phyloP scores from a whole-genome alignment of 805 yeast species.

The Hanseniaspora singularis region DNA sequence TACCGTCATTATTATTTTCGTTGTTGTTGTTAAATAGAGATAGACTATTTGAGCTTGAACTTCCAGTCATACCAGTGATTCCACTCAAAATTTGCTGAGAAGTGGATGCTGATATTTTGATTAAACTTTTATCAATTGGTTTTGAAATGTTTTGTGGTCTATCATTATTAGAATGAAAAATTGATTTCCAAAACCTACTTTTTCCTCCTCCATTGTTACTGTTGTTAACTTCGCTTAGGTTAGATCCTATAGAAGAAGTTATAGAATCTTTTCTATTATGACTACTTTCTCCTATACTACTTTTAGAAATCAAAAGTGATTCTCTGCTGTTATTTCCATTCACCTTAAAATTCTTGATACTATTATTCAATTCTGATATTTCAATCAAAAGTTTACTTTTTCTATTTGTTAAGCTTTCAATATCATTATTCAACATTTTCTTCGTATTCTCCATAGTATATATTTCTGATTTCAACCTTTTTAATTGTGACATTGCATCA shows the following conservation, averaged over 20 bases:
- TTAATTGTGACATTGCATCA: constrained; percentile 29
- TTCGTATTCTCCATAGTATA: constrained; percentile 34
- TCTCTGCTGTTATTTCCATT: constrained; percentile 18
- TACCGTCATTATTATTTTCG: not conserved
- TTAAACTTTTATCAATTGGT: constrained; percentile 3
- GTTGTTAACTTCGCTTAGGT: not conserved
- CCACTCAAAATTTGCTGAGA: constrained; percentile 7
- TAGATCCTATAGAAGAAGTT: not conserved
- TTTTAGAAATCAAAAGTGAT: constrained; percentile 7
- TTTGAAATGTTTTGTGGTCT: not conserved
- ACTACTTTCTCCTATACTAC: too few species aligned
- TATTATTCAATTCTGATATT: constrained; percentile 27
- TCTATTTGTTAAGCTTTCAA: constrained; percentile 38
- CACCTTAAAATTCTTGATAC: constrained; percentile 20
- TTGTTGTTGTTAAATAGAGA: not conserved
- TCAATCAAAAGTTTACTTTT: constrained; percentile 40
- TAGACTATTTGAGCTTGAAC: not conserved
- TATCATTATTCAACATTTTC: constrained; percentile 37
- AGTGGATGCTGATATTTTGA: constrained; percentile 1
- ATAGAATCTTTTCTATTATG: too few species aligned
- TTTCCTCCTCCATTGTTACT: constrained; percentile 12
- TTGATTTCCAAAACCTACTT: constrained; percentile 28
- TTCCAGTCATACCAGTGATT: not conserved
- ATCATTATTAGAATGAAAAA: constrained; percentile 18
- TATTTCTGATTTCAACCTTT: constrained; percentile 34